Conservation (phyloP, 441 rosid genomes). For the Populus tomentosa region DNA sequence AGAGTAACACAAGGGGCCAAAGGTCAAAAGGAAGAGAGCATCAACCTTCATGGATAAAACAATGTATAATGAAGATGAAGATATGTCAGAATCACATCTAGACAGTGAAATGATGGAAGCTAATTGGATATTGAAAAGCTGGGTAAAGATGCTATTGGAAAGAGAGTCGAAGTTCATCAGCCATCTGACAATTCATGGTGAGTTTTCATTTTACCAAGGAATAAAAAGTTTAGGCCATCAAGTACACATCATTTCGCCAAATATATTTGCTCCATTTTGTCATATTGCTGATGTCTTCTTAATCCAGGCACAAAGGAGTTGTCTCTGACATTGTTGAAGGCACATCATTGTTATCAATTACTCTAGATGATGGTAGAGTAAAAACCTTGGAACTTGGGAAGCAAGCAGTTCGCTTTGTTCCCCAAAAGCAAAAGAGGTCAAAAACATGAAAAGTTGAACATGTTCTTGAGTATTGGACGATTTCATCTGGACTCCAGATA, state of each 20-base stretch:
- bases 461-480: neutral
- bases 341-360: conserved; percentile 52
- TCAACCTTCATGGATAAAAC: conserved; percentile 55
- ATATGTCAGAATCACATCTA: conserved; percentile 39
- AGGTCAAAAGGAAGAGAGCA: conserved; percentile 96
- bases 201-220: conserved; percentile 19
- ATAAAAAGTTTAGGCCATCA: neutral
- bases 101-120: conserved; percentile 92
- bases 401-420: conserved; percentile 79
- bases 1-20: conserved; percentile 75
- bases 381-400: conserved; percentile 77
- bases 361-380: conserved; percentile 69
- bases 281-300: conserved; percentile 2
- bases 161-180: conserved; percentile 85
- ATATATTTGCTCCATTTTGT: neutral
- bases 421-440: conserved; percentile 80
- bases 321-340: conserved; percentile 57
- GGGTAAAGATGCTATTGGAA: conserved; percentile 90
- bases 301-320: conserved; percentile 78
- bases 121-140: conserved; percentile 87
- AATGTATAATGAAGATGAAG: conserved; percentile 55
- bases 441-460: conserved; percentile 27
- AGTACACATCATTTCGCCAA: neutral
- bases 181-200: conserved; percentile 86
- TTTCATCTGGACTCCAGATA: neutral